These are phyloP conservation scores for Juglanconis juglandina DNA, from an alignment of 2,329 filamentous ascomycete genomes.

Conservation along the genomic window DNA sequence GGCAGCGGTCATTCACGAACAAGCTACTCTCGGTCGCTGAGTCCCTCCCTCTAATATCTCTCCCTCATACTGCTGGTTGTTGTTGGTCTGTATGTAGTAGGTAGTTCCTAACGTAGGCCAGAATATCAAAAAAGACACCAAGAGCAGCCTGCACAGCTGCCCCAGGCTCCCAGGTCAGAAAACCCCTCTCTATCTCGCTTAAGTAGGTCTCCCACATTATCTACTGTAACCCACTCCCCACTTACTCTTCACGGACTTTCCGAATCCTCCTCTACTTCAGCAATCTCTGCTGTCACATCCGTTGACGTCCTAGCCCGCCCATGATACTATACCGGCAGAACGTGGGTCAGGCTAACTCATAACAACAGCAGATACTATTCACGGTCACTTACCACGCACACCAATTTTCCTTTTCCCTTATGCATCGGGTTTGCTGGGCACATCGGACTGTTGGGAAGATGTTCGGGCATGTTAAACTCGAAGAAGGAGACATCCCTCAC, in stretches of 20 bases:
- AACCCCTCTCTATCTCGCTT: too few species aligned
- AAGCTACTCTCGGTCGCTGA: too few species aligned
- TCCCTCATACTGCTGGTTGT: too few species aligned
- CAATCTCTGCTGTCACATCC: background rate
- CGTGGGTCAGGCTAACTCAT: background rate
- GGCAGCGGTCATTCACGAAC: too few species aligned
- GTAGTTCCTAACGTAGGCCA: too few species aligned
- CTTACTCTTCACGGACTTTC: background rate
- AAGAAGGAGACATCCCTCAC: slow-evolving; percentile 29
- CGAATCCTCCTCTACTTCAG: background rate
- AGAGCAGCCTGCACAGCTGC: too few species aligned
- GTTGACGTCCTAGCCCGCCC: slow-evolving; percentile 13
- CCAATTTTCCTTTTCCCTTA: slow-evolving; percentile 40
- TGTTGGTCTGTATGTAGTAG: too few species aligned
- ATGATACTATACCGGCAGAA: slow-evolving; percentile 13
- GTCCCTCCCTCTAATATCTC: too few species aligned
- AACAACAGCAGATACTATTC: background rate
- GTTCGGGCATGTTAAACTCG: slow-evolving; percentile 48
- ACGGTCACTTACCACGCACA: slow-evolving; percentile 39
- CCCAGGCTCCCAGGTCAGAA: too few species aligned
- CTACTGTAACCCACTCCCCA: background rate
- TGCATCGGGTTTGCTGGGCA: slow-evolving; percentile 48
- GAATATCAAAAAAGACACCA: too few species aligned
- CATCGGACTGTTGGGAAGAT: slow-evolving; percentile 48
- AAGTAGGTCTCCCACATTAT: too few species aligned